Base-by-base conservation (phyloP, 1,139 yeast genomes). In the Debaryomyces sp. region DNA sequence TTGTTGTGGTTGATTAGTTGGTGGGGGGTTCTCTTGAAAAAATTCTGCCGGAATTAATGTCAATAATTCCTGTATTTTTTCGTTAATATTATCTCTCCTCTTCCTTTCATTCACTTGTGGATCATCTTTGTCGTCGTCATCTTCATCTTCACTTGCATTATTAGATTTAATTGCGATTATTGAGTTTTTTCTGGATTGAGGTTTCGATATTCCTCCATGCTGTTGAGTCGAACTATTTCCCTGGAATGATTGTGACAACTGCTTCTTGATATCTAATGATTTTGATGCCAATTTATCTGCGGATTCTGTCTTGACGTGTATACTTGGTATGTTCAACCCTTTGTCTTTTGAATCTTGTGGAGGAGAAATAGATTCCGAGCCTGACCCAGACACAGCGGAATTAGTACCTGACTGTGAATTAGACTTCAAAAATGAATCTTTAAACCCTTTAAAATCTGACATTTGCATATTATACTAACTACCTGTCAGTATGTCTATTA, bases 31-130 rank as follows among this genome's bases (percentile, higher is more conserved):
- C 8, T 68, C 73, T 50, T 61, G 67, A 57, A 87, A 76, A 57
- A 85, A 81, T 37, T 80, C 81, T 12, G 71, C 70, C 0, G 97
- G 97, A 3, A 92, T 81, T 46, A 88, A 66, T 1, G 80, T 73
- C 44, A 90, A 78, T 40, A 92, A 74, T 58, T 91, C 96, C 59
- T 88, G 95, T 49, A 92, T 92, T 61, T 86, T 85, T 45, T 90
- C 97, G 62, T 91, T 91, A 66, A 92, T 89, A 60, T 88, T 89
- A 64, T 91, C 98, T 51, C 96, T 76, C 51, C 96, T 80, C 55
- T 89, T 84, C 13, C 95, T 71, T 68, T 66, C 87, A 57, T 68
- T 80, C 44, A 70, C 83, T 43, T 68, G 73, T 27, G 68, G 75
- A 33, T 69, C 75, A 33, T 67, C 72, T 26, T 68, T 72, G 29